phyloP scores from a whole-genome alignment of 768 basidiomycete genomes.

The Rhizopogon roseolus region DNA sequence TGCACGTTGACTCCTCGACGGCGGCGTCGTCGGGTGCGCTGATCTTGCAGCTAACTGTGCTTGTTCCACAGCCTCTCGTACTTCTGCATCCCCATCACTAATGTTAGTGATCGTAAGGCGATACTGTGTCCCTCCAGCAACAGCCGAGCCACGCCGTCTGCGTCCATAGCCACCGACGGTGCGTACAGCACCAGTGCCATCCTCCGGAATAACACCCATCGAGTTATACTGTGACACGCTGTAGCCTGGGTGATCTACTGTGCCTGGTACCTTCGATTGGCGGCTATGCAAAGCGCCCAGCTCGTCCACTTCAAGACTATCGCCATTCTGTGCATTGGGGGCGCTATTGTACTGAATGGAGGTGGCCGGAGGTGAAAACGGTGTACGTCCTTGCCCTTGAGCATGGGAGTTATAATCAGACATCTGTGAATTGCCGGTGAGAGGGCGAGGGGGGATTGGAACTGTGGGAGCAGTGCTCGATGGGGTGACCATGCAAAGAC shows the following conservation, averaged over 20 bases:
- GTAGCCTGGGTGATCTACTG: constrained; percentile 25
- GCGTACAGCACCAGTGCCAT: constrained; percentile 8
- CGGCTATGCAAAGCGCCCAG: constrained; percentile 13
- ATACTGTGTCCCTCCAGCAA: constrained; percentile 15
- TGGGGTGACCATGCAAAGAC: constrained; percentile 27
- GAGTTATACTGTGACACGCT: constrained; percentile 13
- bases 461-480: constrained; percentile 25
- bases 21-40: constrained; percentile 17
- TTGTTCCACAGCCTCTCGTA: constrained; percentile 42
- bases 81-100: constrained; percentile 26
- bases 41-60: constrained; percentile 21
- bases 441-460: constrained; percentile 19
- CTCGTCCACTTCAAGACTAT: constrained; percentile 15
- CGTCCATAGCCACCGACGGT: constrained; percentile 6
- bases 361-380: constrained; percentile 11
- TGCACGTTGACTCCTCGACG: constrained; percentile 18
- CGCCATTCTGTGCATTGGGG: constrained; percentile 18
- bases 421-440: constrained; percentile 14
- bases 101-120: constrained; percentile 40
- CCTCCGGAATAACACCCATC: constrained; percentile 22
- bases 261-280: constrained; percentile 7
- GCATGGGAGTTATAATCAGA: constrained; percentile 6
- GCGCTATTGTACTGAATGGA: constrained; percentile 25
- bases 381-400: constrained; percentile 10
- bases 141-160: constrained; percentile 29